Evolutionary conservation across 495 filamentous ascomycete genomes (phyloP), one percentile per base, ranked within the genome.

Genomic region (Daldinia grandis): DNA sequence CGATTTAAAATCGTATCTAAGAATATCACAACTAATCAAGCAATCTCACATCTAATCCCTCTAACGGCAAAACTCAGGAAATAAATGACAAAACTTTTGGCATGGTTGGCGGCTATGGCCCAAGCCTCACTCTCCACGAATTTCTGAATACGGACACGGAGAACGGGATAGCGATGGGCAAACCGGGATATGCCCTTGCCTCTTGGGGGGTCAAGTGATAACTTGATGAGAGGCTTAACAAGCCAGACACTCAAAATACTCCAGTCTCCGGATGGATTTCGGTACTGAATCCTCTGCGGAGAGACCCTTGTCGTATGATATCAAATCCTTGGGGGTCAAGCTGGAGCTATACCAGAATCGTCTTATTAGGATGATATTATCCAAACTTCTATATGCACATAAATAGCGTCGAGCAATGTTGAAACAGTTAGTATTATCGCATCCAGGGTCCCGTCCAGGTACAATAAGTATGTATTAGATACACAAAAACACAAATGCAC

Each of bases 81-180:
- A 44, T 17, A 69, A 63, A 47, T 24, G 38, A 64, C 38, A 59
- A 47, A 64, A 57, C n/a, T n/a, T 55, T 28, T 8, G 19, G 50
- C 5, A 21, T 38, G 12, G 9, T 31, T 64, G 58, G 64, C 64
- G 64, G 59, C 69, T 72, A 64, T 55, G 64, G 25, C 64, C 64
- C 28, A 64, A 72, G 69, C 69, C 64, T 68, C 64, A 47, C 25
- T 72, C 55, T 51, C 64, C 35, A 67, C 25, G 63, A 12, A 72
- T 66, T 64, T 72, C 69, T 67, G 58, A 59, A 72, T 72, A 72
- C 64, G 64, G 64, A 63, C 60, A 68, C 69, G 64, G 64, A 71
- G 58, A 35, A 19, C 68, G 40, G 31, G 49, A 44, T 27, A 58
- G 53, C 42, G 57, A 62, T 59, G 58, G 59, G 54, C 50, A 64